Evolutionary conservation across 1,139 yeast species (phyloP).

Genomic region (Kodamaea sp.): DNA sequence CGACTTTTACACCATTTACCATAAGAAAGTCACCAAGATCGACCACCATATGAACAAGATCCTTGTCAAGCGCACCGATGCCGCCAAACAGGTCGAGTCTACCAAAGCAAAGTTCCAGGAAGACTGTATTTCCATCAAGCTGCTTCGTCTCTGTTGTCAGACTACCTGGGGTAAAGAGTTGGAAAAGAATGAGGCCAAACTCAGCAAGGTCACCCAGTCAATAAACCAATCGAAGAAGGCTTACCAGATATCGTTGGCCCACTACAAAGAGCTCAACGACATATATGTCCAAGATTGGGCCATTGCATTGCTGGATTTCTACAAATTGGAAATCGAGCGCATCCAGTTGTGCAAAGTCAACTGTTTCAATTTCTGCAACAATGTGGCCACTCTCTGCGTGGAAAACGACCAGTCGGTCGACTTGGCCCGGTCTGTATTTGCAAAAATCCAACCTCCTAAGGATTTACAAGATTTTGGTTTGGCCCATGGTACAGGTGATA

Average conservation of each 20-base stretch:
- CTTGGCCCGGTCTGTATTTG: slow-evolving; percentile 64
- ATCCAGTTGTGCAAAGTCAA: slow-evolving; percentile 74
- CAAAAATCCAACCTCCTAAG: slow-evolving; percentile 61
- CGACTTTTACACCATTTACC: slow-evolving; percentile 32
- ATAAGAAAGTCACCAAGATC: slow-evolving; percentile 33
- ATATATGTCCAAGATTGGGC: slow-evolving; percentile 84
- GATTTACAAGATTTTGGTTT: slow-evolving; percentile 62
- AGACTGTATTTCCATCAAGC: slow-evolving; percentile 60
- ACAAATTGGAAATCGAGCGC: slow-evolving; percentile 76
- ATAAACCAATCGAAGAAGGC: slow-evolving; percentile 53
- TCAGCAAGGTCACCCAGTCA: slow-evolving; percentile 53
- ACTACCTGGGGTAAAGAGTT: slow-evolving; percentile 79
- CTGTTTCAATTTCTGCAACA: slow-evolving; percentile 81
- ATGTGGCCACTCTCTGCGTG: slow-evolving; percentile 75
- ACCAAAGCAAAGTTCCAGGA: slow-evolving; percentile 55
- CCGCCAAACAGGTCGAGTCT: slow-evolving; percentile 38
- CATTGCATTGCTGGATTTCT: slow-evolving; percentile 64
- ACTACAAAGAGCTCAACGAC: slow-evolving; percentile 66
- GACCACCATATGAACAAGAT: slow-evolving; percentile 41
- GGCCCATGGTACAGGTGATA: slow-evolving; percentile 66
- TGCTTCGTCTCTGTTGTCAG: slow-evolving; percentile 62
- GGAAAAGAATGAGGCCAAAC: slow-evolving; percentile 64
- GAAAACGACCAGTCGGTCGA: slow-evolving; percentile 78
- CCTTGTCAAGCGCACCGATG: slow-evolving; percentile 26
- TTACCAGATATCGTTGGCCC: slow-evolving; percentile 59